Percentiles rank a stretch among this genome's conserved stretches.
Evolutionary conservation across 1,284 basidiomycete genomes (phyloP).

Genomic region (Neotropicomus parvogracilis): DNA sequence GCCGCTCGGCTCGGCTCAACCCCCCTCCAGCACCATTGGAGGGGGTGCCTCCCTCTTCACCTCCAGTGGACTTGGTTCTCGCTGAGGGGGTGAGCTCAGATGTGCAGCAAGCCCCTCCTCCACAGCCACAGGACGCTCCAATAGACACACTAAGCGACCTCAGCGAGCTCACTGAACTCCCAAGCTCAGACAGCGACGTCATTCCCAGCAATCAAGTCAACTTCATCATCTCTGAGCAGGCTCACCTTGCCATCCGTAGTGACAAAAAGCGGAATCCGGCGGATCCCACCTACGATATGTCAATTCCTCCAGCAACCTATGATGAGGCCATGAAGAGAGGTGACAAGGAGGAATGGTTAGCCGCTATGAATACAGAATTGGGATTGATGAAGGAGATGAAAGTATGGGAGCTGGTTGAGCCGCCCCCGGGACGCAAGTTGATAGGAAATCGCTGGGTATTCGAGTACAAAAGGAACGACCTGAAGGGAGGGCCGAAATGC

Average conservation of each 20-base stretch:
- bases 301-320: neutral
- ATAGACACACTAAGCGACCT: no score
- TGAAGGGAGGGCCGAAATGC: conserved; percentile 1
- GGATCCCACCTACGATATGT: neutral
- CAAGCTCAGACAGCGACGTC: neutral
- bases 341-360: neutral
- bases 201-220: neutral
- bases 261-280: neutral
- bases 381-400: conserved; percentile 6
- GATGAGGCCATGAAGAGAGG: neutral
- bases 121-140: no score
- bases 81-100: neutral
- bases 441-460: conserved; percentile 10
- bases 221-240: conserved; percentile 2
- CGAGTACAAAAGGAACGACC: neutral
- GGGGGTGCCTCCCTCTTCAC: neutral
- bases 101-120: no score
- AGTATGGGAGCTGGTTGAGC: conserved; percentile 1
- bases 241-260: neutral
- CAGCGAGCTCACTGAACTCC: no score
- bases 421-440: neutral
- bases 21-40: neutral
- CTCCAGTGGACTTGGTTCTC: neutral
- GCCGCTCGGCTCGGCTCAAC: neutral
- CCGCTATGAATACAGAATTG: neutral